These are phyloP conservation scores for Psidium friedrichsthalianum DNA, from an alignment of 345 rosid genomes.

Conservation along the genomic window DNA sequence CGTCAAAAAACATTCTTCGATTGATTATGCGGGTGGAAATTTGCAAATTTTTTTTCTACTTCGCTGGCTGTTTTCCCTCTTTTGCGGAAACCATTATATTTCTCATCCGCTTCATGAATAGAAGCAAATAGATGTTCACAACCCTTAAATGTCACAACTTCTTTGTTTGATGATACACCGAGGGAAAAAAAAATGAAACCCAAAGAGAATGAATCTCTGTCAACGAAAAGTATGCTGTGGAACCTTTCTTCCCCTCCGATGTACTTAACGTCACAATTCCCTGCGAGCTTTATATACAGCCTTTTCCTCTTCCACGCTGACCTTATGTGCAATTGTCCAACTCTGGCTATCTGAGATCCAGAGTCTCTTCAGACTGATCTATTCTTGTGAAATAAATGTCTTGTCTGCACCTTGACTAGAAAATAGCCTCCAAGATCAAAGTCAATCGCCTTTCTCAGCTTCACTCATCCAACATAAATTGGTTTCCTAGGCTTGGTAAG, in stretches of 20 bases:
- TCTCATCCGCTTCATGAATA: slow-evolving; percentile 55
- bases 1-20: slow-evolving; percentile 44
- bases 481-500: too few species aligned
- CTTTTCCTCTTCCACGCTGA: slow-evolving; percentile 59
- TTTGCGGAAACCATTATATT: slow-evolving; percentile 36
- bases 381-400: slow-evolving; percentile 91
- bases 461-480: too few species aligned
- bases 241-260: slow-evolving; percentile 48
- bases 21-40: slow-evolving; percentile 68
- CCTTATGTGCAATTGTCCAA: slow-evolving; percentile 58
- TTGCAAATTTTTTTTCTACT: slow-evolving; percentile 26
- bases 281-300: slow-evolving; percentile 42
- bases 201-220: slow-evolving; percentile 62
- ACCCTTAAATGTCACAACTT: slow-evolving; percentile 45
- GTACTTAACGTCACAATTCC: slow-evolving; percentile 27
- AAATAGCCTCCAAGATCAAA: too few species aligned
- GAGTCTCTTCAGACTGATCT: slow-evolving; percentile 58
- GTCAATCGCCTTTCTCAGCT: too few species aligned
- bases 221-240: slow-evolving; percentile 60
- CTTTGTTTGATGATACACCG: slow-evolving; percentile 67
- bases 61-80: slow-evolving; percentile 25
- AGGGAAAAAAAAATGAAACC: slow-evolving; percentile 80
- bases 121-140: slow-evolving; percentile 48
- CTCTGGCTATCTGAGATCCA: slow-evolving; percentile 55
- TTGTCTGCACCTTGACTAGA: too few species aligned